Base-by-base conservation (phyloP, 768 basidiomycete species). In the Tricholoma terreum region DNA sequence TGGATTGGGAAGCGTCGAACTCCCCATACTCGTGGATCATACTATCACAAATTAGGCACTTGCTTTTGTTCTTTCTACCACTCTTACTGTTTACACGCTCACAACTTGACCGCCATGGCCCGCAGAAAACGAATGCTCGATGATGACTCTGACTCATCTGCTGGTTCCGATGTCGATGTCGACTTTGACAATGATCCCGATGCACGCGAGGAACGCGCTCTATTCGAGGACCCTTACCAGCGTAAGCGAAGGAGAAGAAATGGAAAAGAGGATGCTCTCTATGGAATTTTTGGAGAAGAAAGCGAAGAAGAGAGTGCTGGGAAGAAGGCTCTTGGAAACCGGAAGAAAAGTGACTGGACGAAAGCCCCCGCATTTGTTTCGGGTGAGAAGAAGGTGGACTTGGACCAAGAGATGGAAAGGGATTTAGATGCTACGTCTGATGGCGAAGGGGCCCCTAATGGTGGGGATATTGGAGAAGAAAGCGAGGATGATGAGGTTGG, bases 301-400 rank as follows among this genome's bases (percentile, higher is more conserved):
- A 87, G 85, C 61, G 87, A 89, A 21, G 82, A 86, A 19, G 89
- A 87, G 51, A 77, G 71, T 22, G 17, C 62, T 58, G 17, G 61
- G 59, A 31, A 63, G 65, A 19, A 63, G 60, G 50, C 62, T 58
- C 38, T 67, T 43, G 59, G 67, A 42, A 71, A 61, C 52, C 62
- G 67, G 54, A 80, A 77, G 67, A 80, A 75, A 62, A 80, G 73
- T 15, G 82, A 90, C 69, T 90, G 89, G 84, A 80, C 88, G 22
- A 89, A 86, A 73, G 85, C 86, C 2, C 90, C 90, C 11, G 80
- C 86, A 1, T 93, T 92, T 65, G 83, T 90, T 11, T 80, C 84
- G 1, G 77, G 84, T 15, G 79, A 83, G 58, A 78, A 77, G 63
- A 74, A 77, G 33, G 73, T 79, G 36, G 80, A 83, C 43, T 71